Evolutionary conservation across 2,329 filamentous ascomycete genomes (phyloP), one percentile per base, ranked within the genome.

Genomic region (Colletotrichum sp.): DNA sequence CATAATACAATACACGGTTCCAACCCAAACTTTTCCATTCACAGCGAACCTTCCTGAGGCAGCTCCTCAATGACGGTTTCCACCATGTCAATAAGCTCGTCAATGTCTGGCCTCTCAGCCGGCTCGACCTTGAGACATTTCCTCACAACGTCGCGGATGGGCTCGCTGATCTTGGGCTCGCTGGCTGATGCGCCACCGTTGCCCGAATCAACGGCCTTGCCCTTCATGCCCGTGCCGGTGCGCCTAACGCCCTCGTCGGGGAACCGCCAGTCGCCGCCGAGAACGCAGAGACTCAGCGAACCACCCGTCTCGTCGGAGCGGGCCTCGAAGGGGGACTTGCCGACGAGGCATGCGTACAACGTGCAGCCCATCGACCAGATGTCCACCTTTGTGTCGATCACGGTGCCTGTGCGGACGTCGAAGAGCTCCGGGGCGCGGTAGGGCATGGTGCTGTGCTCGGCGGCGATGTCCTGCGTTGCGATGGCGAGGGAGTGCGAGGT

Each of bases 361-460:
- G 97, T 98, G 88, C 97, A 98, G 67, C 97, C 97, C 26, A 99
- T 87, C 18, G 95, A 98, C 97, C 97, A 99, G 78, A 99, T 98
- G 84, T 99, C 97, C 55, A 98, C 95, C 83, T 98, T 98, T 14
- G 96, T 98, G 85, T 98, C 97, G 81, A 99, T 94, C 66, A 95
- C 92, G 64, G 94, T 93, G 77, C 95, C 96, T 4, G 96, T 98
- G 86, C 98, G 98, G 72, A 98, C 97, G 84, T 99, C 97, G 85
- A 99, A 99, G 76, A 99, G 92, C 85, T 99, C 97, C 0, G 97
- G 97, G 2, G 97, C 97, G 75, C 97, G 95, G 86, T 99, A 99
- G 0, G 97, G 96, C 96, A 99, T 98, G 55, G 97, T 99, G 78
- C 93, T 96, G 88, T 98, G 96, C 84, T 99, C 97, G 70, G 96